These are phyloP conservation scores for Phytophthora niederhauseri DNA, from an alignment of 352 stramenopile genomes.

Conservation along the genomic window DNA sequence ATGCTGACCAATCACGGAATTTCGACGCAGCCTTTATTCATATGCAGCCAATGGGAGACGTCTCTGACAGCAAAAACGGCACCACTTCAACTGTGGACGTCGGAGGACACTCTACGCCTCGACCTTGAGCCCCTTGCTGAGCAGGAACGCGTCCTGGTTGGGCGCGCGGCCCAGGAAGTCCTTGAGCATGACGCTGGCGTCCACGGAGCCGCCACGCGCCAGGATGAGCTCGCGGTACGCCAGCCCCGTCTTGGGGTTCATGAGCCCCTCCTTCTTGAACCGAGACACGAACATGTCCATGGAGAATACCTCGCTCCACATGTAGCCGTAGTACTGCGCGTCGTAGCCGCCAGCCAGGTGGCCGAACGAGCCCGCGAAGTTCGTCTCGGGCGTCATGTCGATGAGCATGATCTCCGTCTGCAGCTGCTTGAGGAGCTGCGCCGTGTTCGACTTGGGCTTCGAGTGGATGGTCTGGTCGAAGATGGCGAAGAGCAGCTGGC, in stretches of 20 bases:
- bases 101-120: conserved; percentile 6
- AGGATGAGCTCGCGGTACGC: conserved; percentile 89
- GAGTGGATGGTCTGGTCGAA: conserved; percentile 91
- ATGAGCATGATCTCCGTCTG: conserved; percentile 89
- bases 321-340: conserved; percentile 89
- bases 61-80: conserved; percentile 4
- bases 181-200: conserved; percentile 80
- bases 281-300: conserved; percentile 91
- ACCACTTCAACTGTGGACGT: conserved; percentile 18
- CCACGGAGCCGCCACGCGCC: conserved; percentile 77
- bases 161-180: conserved; percentile 83
- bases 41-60: conserved; percentile 9
- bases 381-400: conserved; percentile 85
- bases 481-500: conserved; percentile 80
- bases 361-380: conserved; percentile 86
- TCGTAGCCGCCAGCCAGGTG: conserved; percentile 85
- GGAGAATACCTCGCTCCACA: conserved; percentile 92
- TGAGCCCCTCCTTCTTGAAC: conserved; percentile 86
- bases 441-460: conserved; percentile 81
- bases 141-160: conserved; percentile 83
- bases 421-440: conserved; percentile 78
- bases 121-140: conserved; percentile 70
- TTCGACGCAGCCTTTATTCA: conserved; percentile 17
- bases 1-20: conserved; percentile 18
- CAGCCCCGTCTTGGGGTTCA: conserved; percentile 81